A percentile compares a stretch with the other conserved stretches of the same genome.
phyloP scores from a whole-genome alignment of 176 grass and related monocot genomes.

The Oryza rufipogon region DNA sequence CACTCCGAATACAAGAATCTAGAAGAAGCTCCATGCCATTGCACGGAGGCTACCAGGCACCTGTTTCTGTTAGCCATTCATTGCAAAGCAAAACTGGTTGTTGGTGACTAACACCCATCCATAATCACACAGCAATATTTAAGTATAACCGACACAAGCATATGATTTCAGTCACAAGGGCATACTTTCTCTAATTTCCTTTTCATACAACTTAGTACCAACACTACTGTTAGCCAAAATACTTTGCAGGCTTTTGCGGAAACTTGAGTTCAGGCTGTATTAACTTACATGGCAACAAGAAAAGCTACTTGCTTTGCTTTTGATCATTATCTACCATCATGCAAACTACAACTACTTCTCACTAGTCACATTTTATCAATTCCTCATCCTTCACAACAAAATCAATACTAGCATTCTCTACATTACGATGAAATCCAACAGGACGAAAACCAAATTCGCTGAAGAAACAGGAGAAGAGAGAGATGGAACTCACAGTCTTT shows the following conservation, averaged over 20 bases:
- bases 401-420: slow-evolving; percentile 4
- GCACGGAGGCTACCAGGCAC: not conserved
- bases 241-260: not conserved
- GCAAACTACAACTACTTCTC: slow-evolving; percentile 20
- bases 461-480: slow-evolving; percentile 1
- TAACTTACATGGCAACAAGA: not conserved
- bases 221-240: not conserved
- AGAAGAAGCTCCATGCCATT: slow-evolving; percentile 18
- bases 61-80: slow-evolving; percentile 27
- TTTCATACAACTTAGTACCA: not conserved
- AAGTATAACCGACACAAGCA: slow-evolving; percentile 33
- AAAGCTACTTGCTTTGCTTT: not conserved
- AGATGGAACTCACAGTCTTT: slow-evolving; percentile 66
- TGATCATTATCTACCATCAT: not conserved
- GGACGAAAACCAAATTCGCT: not conserved
- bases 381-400: slow-evolving; percentile 6
- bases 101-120: slow-evolving; percentile 16
- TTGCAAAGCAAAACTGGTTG: slow-evolving; percentile 26
- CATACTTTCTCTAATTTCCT: not conserved
- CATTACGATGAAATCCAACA: not conserved
- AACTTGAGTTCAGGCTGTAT: slow-evolving; percentile 5
- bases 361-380: not conserved
- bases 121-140: not conserved
- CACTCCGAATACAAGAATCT: not conserved
- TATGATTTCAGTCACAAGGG: not conserved